A percentile compares a stretch with the other conserved stretches of the same genome.
phyloP scores from a whole-genome alignment of 148 eudicot species.

The Arctostaphylos glauca region DNA sequence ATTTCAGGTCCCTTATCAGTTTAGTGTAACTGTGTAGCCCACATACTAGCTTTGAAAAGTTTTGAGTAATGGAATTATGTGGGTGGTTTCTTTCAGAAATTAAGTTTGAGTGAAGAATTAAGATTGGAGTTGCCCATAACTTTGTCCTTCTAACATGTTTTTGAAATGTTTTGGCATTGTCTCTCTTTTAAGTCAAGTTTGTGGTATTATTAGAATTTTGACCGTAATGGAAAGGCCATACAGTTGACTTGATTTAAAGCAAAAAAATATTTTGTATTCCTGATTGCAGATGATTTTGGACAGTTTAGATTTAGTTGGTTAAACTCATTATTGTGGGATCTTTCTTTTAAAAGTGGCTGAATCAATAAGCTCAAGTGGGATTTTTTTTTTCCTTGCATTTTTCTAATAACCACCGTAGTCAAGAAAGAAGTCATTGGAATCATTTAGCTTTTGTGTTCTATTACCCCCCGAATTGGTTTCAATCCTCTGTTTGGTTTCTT shows the following conservation, averaged over 20 bases:
- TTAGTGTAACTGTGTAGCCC: no score
- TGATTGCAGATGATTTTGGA: background rate
- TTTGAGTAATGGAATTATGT: no score
- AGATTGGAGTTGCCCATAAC: background rate
- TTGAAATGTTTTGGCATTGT: background rate
- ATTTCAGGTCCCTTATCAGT: background rate
- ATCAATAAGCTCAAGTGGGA: background rate
- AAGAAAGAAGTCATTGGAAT: background rate
- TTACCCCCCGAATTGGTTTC: background rate
- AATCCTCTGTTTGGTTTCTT: conserved; percentile 3
- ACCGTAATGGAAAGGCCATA: background rate
- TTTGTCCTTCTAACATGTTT: background rate
- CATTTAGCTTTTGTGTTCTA: background rate
- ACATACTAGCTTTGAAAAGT: no score
- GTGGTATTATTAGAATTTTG: background rate
- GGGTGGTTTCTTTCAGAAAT: no score
- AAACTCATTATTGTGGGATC: background rate
- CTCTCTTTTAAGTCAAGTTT: background rate
- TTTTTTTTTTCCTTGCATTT: no score
- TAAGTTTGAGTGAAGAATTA: no score
- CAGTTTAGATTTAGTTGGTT: background rate
- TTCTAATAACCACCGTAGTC: background rate
- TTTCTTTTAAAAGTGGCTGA: background rate
- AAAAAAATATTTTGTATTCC: no score
- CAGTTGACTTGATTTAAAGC: background rate